phyloP scores from a whole-genome alignment of 2,329 filamentous ascomycete genomes.

The Sporothrix curviconia region DNA sequence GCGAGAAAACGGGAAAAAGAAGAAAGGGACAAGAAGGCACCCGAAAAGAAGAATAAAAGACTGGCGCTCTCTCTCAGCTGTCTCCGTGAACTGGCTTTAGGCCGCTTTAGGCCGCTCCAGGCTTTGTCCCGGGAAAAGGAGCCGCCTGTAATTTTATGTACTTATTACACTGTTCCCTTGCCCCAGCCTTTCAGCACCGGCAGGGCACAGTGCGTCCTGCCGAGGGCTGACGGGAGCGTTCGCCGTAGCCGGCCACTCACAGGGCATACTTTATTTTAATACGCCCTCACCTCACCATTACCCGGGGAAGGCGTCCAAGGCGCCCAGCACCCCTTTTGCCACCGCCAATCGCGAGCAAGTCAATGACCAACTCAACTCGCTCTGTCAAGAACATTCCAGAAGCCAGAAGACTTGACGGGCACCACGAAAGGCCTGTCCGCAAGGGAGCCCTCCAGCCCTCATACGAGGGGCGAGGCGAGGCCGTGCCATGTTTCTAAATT shows the following conservation, averaged over 20 bases:
- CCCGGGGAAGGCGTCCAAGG: conserved; percentile 5
- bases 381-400: not conserved
- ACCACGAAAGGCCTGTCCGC: not conserved
- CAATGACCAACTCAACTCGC: not conserved
- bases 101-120: too few species aligned
- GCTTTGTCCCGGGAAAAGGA: too few species aligned
- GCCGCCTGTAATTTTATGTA: too few species aligned
- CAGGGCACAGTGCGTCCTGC: not conserved
- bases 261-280: not conserved
- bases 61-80: not conserved
- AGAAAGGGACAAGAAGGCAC: not conserved
- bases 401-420: not conserved
- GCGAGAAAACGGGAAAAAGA: not conserved
- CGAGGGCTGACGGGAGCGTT: conserved; percentile 2
- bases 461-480: not conserved
- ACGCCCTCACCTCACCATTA: not conserved
- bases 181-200: too few species aligned
- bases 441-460: not conserved
- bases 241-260: conserved; percentile 9
- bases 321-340: not conserved
- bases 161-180: too few species aligned
- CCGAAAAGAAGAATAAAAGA: too few species aligned
- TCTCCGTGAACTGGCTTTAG: too few species aligned
- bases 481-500: not conserved
- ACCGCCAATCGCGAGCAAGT: not conserved